These are phyloP conservation scores for Nicotiana sylvestris DNA, from an alignment of 257 asterid genomes.

Conservation along the genomic window DNA sequence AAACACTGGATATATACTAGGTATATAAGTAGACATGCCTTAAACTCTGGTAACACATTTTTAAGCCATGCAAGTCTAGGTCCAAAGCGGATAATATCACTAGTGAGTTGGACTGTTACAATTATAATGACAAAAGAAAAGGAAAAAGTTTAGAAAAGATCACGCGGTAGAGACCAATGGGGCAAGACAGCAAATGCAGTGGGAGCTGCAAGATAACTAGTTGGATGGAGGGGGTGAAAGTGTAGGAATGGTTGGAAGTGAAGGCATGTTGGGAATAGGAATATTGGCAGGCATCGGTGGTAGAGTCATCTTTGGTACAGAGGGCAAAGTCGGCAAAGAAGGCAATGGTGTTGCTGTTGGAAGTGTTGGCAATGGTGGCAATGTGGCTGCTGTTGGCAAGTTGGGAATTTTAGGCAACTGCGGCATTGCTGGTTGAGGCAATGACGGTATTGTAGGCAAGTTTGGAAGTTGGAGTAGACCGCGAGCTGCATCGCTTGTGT, in stretches of 20 bases:
- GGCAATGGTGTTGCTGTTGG: neutral
- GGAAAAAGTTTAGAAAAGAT: too few species aligned
- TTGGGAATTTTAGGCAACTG: neutral
- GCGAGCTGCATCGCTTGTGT: neutral
- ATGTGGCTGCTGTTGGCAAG: neutral
- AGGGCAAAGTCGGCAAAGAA: neutral
- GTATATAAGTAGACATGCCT: too few species aligned
- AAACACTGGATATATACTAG: too few species aligned
- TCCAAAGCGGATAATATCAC: too few species aligned
- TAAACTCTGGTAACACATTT: too few species aligned
- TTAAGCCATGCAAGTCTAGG: too few species aligned
- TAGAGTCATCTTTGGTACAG: conserved; percentile 7
- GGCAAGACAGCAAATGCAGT: neutral
- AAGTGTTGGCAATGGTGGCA: conserved; percentile 5
- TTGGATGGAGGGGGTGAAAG: conserved; percentile 14
- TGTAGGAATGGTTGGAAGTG: neutral
- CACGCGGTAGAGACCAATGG: neutral
- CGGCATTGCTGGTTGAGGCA: conserved; percentile 10
- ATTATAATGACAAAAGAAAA: neutral
- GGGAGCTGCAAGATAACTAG: neutral
- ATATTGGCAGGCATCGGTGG: neutral
- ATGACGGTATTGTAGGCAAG: neutral
- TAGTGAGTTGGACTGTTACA: too few species aligned
- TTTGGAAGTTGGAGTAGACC: conserved; percentile 1
- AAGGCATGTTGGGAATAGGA: neutral